Conservation (phyloP, 2,329 filamentous ascomycete genomes). For the Calonectria hawksworthii region DNA sequence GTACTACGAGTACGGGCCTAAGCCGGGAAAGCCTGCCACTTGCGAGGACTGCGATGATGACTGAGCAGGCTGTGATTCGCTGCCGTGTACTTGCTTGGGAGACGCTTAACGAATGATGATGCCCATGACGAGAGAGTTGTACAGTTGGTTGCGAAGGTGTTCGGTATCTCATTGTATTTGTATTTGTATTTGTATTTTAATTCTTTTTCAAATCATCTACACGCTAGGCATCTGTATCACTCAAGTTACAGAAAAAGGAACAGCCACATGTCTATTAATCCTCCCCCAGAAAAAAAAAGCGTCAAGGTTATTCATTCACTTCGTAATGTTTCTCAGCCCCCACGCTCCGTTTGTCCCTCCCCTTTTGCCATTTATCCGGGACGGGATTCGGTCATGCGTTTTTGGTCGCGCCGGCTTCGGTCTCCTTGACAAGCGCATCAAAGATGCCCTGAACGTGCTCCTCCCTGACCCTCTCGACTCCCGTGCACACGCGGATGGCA, state of each 20-base stretch:
- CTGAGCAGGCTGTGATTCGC: neutral
- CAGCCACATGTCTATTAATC: neutral
- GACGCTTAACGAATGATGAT: neutral
- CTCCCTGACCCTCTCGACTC: constrained; percentile 75
- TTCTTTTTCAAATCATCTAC: neutral
- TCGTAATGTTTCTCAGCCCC: neutral
- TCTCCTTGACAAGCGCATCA: constrained; percentile 75
- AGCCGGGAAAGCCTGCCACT: constrained; percentile 2
- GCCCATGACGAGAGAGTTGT: neutral
- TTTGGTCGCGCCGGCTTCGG: constrained; percentile 58
- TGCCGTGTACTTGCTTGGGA: neutral
- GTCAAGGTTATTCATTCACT: neutral
- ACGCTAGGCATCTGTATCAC: neutral
- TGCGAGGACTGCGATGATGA: constrained; percentile 5
- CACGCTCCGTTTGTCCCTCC: neutral
- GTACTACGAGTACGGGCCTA: constrained; percentile 29
- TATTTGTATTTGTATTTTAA: neutral
- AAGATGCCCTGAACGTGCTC: constrained; percentile 83
- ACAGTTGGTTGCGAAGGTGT: neutral
- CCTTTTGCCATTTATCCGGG: neutral
- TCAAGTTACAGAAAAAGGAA: neutral
- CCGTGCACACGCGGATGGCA: constrained; percentile 86
- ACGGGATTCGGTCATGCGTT: constrained; percentile 2
- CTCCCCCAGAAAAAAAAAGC: neutral
- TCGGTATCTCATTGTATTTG: neutral